Base-by-base conservation (phyloP, 2,329 filamentous ascomycete genomes). In the Polychaeton citri region DNA sequence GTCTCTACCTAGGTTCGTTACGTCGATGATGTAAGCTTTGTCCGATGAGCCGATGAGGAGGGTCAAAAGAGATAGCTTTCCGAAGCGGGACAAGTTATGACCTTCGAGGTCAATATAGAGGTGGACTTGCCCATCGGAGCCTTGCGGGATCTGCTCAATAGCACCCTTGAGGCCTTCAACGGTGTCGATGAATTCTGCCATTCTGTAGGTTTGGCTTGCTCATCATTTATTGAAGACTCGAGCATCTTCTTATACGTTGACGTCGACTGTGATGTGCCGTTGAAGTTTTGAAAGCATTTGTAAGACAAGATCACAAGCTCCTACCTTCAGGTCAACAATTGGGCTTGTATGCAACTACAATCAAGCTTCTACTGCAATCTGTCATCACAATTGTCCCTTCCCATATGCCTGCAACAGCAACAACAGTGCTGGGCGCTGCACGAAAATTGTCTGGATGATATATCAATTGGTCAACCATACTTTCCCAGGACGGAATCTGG, bases 91-190 rank as follows among this genome's bases (percentile, higher is more conserved):
- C 6, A 71, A 61, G 6, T 64, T 53, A 6, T 58, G 49, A 2
- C 68, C 68, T 49, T 72, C 67, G 0, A 71, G 44, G 38, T 71
- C 68, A 10, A 72, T 18, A 44, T 60, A 72, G 3, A 72, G 48
- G n/a, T 12, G 18, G 8, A 28, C 12, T 28, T 10, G 24, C 24
- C 15, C 7, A 34, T 7, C 7, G 12, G 5, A 5, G 4, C 12
- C 4, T 3, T 28, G 5, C 15, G 12, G 12, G 5, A 28, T 12
- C 5, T 15, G 12, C 12, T 7, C 24, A 28, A 28, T 10, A 28
- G 15, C 12, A 15, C 12, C 7, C 15, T 10, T 28, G 7, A 28
- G 24, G 24, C 12, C 12, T 12, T 10, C 12, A 28, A 28, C 15
- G 15, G 3, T 7, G 24, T 28, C 15, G 24, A 28, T 28, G 12